phyloP scores from a whole-genome alignment of 2,329 filamentous ascomycete species.

The Mollisiaceae sp. region DNA sequence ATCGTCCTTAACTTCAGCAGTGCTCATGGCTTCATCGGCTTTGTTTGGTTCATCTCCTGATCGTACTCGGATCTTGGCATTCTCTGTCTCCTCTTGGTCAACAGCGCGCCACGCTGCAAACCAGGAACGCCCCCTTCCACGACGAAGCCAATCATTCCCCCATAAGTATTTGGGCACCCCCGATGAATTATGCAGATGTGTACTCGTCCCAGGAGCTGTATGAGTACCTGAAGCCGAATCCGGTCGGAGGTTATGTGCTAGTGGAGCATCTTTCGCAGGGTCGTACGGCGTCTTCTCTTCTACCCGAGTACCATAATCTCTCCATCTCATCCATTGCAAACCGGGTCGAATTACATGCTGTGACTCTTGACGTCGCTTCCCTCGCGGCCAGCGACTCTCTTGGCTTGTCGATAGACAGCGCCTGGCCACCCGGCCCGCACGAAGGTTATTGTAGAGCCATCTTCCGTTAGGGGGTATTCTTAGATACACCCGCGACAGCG shows the following conservation, averaged over 20 bases:
- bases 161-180: not conserved
- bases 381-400: constrained; percentile 37
- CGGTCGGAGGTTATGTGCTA: not conserved
- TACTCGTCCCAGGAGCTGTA: not conserved
- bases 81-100: constrained; percentile 1
- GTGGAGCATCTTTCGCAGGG: not conserved
- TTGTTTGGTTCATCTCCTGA: not conserved
- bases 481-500: constrained; percentile 50
- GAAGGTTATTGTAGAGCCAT: constrained; percentile 49
- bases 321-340: not conserved
- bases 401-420: constrained; percentile 27
- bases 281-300: constrained; percentile 8
- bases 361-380: constrained; percentile 26
- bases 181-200: not conserved
- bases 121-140: constrained; percentile 1
- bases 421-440: constrained; percentile 50
- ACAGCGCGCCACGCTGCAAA: constrained; percentile 3
- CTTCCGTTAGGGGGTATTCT: constrained; percentile 47
- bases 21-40: not conserved
- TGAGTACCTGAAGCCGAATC: not conserved
- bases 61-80: not conserved
- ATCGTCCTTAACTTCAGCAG: not conserved
- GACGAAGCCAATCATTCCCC: not conserved
- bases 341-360: constrained; percentile 4
- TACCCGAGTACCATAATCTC: constrained; percentile 20